phyloP scores from a whole-genome alignment of 192 early-diverging fungal species.

The Glomus cerebriforme region DNA sequence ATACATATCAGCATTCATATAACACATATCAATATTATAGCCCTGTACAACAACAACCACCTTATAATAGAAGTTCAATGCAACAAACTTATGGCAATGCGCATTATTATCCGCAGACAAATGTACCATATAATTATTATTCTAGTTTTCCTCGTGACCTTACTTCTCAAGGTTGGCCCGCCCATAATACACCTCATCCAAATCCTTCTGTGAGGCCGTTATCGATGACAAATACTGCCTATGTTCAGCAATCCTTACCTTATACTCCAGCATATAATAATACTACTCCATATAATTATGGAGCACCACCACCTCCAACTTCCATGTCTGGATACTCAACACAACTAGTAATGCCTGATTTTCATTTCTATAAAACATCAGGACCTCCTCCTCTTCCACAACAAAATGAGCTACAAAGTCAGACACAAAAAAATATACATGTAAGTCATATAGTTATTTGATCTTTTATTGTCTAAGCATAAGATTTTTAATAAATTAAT shows the following conservation, averaged over 20 bases:
- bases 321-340: not conserved
- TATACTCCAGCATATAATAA: not conserved
- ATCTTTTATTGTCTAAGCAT: not conserved
- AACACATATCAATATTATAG: not conserved
- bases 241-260: not conserved
- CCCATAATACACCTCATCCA: not conserved
- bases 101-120: not conserved
- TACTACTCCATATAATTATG: not conserved
- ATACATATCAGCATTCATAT: not conserved
- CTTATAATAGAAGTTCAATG: not conserved
- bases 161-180: conserved; percentile 22
- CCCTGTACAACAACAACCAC: not conserved
- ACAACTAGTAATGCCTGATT: conserved; percentile 14
- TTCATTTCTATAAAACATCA: not conserved
- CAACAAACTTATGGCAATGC: not conserved
- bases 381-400: not conserved
- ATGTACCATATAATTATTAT: conserved; percentile 13
- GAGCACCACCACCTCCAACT: not conserved
- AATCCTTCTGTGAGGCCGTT: not conserved
- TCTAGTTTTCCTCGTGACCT: conserved; percentile 14
- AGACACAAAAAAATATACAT: not conserved
- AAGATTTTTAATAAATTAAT: not conserved
- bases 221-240: not conserved
- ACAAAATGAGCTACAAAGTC: not conserved
- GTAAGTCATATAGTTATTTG: not conserved